Evolutionary conservation across 441 rosid species (phyloP).

Genomic region (Euphorbia celastroides): DNA sequence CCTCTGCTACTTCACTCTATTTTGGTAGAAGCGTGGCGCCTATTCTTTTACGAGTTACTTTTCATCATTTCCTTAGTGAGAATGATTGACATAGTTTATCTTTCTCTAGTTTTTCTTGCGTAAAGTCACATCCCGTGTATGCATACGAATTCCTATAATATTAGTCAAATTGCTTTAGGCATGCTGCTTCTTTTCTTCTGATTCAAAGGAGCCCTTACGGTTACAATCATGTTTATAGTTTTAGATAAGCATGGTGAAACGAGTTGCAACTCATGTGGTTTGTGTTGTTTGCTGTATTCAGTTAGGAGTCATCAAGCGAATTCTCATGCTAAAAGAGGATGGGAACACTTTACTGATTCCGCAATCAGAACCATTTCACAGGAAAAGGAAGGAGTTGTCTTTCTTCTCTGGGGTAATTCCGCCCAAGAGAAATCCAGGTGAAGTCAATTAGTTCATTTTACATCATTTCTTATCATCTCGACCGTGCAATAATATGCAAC

Average conservation of each 20-base stretch:
- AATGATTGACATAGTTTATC: not conserved
- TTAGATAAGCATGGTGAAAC: not conserved
- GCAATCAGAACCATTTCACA: constrained; percentile 69
- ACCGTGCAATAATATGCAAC: not conserved
- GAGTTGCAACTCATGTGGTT: not conserved
- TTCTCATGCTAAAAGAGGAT: constrained; percentile 96
- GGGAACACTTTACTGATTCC: constrained; percentile 96
- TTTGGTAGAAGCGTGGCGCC: not conserved
- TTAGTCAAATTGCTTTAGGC: not conserved
- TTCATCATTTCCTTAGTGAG: constrained; percentile 1
- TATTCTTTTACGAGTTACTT: not conserved
- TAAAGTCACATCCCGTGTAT: not conserved
- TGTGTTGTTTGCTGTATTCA: constrained; percentile 24
- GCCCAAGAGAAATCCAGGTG: constrained; percentile 90
- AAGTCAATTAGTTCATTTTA: not conserved
- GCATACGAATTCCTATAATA: too few species aligned
- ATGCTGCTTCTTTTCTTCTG: not conserved
- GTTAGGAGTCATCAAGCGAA: constrained; percentile 84
- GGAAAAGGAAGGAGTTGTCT: constrained; percentile 83
- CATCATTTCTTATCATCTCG: not conserved
- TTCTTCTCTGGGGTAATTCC: constrained; percentile 93
- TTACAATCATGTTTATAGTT: not conserved
- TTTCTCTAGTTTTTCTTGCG: not conserved
- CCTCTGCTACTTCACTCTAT: too few species aligned
- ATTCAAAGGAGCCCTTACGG: not conserved